Percentiles rank a stretch among this genome's conserved stretches.
Conservation (phyloP, 2,329 filamentous ascomycete species). For the Cercospora zeina region DNA sequence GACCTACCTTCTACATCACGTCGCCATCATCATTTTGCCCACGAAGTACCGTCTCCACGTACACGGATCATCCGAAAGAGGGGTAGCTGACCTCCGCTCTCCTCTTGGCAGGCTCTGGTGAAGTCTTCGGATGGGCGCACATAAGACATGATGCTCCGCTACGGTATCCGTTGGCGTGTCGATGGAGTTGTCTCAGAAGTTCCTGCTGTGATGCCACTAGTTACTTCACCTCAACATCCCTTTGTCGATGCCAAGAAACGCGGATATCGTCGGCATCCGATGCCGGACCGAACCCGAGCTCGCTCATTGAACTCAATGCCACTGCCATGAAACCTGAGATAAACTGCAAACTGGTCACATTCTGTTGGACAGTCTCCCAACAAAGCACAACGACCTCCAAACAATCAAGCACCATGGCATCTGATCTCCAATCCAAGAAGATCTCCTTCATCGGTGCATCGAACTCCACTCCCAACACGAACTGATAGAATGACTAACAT, state of each 20-base stretch:
- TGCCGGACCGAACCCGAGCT: constrained; percentile 5
- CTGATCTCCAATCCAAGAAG: constrained; percentile 28
- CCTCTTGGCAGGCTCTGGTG: neutral
- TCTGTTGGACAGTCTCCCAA: neutral
- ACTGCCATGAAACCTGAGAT: constrained; percentile 12
- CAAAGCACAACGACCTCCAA: neutral
- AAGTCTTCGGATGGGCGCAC: neutral
- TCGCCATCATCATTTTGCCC: neutral
- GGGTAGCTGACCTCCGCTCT: constrained; percentile 11
- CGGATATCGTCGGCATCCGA: constrained; percentile 14
- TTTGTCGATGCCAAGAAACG: neutral
- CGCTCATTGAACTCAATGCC: constrained; percentile 8
- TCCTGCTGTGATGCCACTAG: neutral
- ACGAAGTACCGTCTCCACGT: constrained; percentile 4
- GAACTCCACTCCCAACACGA: neutral
- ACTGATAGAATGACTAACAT: constrained; percentile 4
- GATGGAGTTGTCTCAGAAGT: neutral
- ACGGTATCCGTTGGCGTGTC: neutral
- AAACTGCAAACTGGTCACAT: neutral
- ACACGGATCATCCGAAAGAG: constrained; percentile 3
- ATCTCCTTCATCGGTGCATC: constrained; percentile 33
- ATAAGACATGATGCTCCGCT: neutral
- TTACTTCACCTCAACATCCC: neutral
- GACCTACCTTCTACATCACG: neutral
- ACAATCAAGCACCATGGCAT: constrained; percentile 4